Conservation (phyloP, 2,329 filamentous ascomycete genomes). For the Epichloe scottii region DNA sequence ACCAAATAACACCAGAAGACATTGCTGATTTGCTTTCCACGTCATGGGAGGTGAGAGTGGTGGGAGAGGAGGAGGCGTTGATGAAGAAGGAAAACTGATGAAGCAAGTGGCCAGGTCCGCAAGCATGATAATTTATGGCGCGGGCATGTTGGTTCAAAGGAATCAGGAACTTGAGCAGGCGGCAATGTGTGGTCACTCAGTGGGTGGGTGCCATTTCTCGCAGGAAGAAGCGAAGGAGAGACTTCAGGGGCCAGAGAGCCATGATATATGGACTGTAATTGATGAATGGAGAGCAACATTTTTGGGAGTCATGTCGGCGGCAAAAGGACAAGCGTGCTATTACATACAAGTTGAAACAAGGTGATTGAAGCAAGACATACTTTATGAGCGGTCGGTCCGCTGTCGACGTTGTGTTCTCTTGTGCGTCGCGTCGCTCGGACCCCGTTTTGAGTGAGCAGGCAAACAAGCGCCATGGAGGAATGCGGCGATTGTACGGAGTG, state of each 20-base stretch:
- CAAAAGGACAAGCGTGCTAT: slow-evolving; percentile 4
- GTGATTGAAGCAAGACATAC: not conserved
- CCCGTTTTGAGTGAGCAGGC: no score
- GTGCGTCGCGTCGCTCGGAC: no score
- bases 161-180: not conserved
- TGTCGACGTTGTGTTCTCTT: no score
- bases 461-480: no score
- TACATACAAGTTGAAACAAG: not conserved
- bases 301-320: slow-evolving; percentile 1
- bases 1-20: no score
- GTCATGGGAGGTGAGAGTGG: not conserved
- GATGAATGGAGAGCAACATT: not conserved
- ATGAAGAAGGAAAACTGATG: not conserved
- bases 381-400: not conserved
- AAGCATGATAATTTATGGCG: not conserved
- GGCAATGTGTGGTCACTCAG: not conserved
- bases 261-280: not conserved
- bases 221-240: not conserved
- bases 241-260: not conserved
- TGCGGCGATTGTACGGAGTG: no score
- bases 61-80: not conserved
- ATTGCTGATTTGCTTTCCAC: not conserved
- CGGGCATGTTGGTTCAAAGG: not conserved
- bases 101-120: not conserved
- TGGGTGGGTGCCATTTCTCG: slow-evolving; percentile 3